phyloP scores from a whole-genome alignment of 495 filamentous ascomycete genomes.

The Penicillium roqueforti region DNA sequence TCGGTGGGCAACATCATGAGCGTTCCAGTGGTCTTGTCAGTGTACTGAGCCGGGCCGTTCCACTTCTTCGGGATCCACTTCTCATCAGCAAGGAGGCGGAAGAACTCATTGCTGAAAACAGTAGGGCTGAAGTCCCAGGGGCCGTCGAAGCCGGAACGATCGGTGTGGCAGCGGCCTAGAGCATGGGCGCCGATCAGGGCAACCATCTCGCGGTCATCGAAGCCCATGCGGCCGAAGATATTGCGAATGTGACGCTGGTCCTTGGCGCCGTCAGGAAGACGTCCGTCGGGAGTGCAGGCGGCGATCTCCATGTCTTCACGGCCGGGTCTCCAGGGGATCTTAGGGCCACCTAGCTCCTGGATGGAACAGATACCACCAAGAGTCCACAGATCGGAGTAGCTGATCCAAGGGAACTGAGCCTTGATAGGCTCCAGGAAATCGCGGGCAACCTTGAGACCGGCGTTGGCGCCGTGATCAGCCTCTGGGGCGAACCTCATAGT shows the following conservation, averaged over 20 bases:
- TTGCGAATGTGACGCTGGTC: slow-evolving; percentile 77
- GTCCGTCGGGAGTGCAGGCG: slow-evolving; percentile 90
- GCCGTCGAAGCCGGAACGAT: slow-evolving; percentile 84
- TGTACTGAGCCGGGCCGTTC: slow-evolving; percentile 81
- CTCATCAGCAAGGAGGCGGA: slow-evolving; percentile 78
- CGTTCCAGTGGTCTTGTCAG: slow-evolving; percentile 77
- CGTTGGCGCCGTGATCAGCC: slow-evolving; percentile 88
- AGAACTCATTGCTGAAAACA: slow-evolving; percentile 92
- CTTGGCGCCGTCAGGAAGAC: slow-evolving; percentile 85
- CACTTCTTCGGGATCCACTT: slow-evolving; percentile 93
- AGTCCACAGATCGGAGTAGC: slow-evolving; percentile 95
- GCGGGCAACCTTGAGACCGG: slow-evolving; percentile 80
- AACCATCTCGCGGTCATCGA: slow-evolving; percentile 95
- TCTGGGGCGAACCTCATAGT: slow-evolving; percentile 98
- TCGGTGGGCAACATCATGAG: slow-evolving; percentile 98
- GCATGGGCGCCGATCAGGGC: slow-evolving; percentile 88
- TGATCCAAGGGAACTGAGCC: slow-evolving; percentile 88
- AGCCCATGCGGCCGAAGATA: slow-evolving; percentile 97
- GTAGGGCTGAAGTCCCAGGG: slow-evolving; percentile 98
- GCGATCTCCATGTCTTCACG: slow-evolving; percentile 76
- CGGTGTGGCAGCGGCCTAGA: slow-evolving; percentile 84
- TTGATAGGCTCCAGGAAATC: slow-evolving; percentile 93
- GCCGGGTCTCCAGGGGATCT: slow-evolving; percentile 86
- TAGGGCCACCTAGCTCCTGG: slow-evolving; percentile 91
- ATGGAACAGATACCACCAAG: slow-evolving; percentile 79